Base-by-base conservation (phyloP, 495 filamentous ascomycete species). In the Xylaria sp. region DNA sequence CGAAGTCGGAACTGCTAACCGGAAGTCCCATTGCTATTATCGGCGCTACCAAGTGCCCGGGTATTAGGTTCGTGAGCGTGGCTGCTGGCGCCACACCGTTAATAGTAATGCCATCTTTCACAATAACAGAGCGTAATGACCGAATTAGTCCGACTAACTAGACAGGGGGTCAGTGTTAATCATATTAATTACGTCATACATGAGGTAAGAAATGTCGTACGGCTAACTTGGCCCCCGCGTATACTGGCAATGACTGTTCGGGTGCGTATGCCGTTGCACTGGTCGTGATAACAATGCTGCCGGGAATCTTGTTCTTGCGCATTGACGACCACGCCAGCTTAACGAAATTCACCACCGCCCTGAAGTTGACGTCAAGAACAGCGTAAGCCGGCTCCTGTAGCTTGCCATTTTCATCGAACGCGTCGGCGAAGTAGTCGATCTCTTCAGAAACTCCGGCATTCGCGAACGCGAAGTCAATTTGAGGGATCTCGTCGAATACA, bases 241-340 rank as follows among this genome's bases (percentile, higher is more conserved):
- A 82, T 12, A 81, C 72, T 7, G 79, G 77, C n/a, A 82, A 48
- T 1, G 61, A 72, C 24, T 75, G 73, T 61, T 80, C 79, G 3
- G 79, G 80, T 7, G 77, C 73, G 67, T 81, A 82, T 17, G 74
- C 78, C 8, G 77, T 79, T n/a, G 78, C 78, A 57, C 79, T 81
- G 15, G 79, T 70, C 5, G 80, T 80, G 70, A 80, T 75, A 11
- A 80, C 80, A 33, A 81, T 76, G 53, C 78, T 81, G 5, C 80
- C 79, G 2, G 69, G 66, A 9, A 40, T 58, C 6, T 69, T 61
- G 4, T 57, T 46, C 37, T 12, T 55, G 24, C 68, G 69, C 61
- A 81, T 76, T 14, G 55, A 62, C 21, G 69, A 62, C 69, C 70
- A 46, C 14, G 74, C 74, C 12, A 82, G 61, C 63, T 80, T 80